These are phyloP conservation scores for Effrenium voratum DNA, from an alignment of 73 alveolate genomes.

Conservation along the genomic window DNA sequence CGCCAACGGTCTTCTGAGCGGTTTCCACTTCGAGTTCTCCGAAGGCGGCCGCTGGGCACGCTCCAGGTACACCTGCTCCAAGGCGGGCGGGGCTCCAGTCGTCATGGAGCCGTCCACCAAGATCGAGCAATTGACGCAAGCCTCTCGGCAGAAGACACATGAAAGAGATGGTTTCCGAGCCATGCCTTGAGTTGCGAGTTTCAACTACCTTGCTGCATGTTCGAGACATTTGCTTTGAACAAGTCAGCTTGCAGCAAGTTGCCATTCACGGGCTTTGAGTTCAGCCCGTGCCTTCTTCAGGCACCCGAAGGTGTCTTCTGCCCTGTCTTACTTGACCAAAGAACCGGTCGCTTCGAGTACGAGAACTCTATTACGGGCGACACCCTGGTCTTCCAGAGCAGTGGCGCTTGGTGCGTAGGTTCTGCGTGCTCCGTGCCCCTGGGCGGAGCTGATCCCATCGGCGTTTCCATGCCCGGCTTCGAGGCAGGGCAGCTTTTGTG, in stretches of 20 bases:
- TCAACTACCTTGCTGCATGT: no score
- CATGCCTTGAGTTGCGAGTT: background rate
- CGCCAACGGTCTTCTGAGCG: slow-evolving; percentile 60
- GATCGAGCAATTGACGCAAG: slow-evolving; percentile 40
- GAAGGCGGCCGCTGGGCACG: slow-evolving; percentile 94
- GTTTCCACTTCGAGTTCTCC: slow-evolving; percentile 91
- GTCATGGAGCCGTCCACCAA: slow-evolving; percentile 85
- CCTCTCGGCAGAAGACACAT: background rate
- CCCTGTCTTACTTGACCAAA: background rate
- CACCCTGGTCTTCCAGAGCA: slow-evolving; percentile 48
- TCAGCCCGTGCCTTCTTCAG: no score
- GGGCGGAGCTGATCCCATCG: slow-evolving; percentile 62
- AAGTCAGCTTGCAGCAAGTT: no score
- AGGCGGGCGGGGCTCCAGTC: slow-evolving; percentile 90
- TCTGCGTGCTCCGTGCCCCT: slow-evolving; percentile 42
- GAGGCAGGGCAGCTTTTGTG: no score
- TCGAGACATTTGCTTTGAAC: no score
- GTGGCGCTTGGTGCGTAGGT: slow-evolving; percentile 78
- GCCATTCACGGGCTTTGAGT: no score
- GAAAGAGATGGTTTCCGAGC: background rate
- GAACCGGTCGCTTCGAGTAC: slow-evolving; percentile 67
- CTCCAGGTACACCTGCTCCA: slow-evolving; percentile 61
- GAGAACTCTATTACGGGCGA: slow-evolving; percentile 52
- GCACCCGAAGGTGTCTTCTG: no score
- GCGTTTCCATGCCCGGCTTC: slow-evolving; percentile 15